Conservation (phyloP, 1,284 basidiomycete species). For the Athelia psychrophila region DNA sequence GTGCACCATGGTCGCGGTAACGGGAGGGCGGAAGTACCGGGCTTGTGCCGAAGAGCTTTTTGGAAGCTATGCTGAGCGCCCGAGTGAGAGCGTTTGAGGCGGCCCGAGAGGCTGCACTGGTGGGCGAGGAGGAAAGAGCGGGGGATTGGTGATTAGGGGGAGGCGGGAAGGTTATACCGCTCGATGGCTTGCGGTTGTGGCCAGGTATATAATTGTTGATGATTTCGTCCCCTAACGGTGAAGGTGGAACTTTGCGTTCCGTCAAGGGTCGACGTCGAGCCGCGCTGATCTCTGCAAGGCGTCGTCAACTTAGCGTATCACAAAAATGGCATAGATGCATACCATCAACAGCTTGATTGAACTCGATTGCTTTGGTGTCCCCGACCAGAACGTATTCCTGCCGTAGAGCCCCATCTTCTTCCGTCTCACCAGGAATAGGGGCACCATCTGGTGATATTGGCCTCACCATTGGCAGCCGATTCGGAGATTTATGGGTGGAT, state of each 20-base stretch:
- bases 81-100: slow-evolving; percentile 78
- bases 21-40: slow-evolving; percentile 35
- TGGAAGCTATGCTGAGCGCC: slow-evolving; percentile 86
- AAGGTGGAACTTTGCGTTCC: slow-evolving; percentile 46
- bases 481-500: slow-evolving; percentile 8
- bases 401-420: slow-evolving; percentile 72
- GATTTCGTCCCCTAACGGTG: slow-evolving; percentile 42
- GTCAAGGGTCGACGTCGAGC: slow-evolving; percentile 56
- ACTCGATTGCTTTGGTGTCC: slow-evolving; percentile 72
- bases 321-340: slow-evolving; percentile 16
- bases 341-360: slow-evolving; percentile 79
- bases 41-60: slow-evolving; percentile 80
- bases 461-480: slow-evolving; percentile 15
- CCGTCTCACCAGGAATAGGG: slow-evolving; percentile 76
- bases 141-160: slow-evolving; percentile 44
- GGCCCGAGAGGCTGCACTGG: slow-evolving; percentile 53
- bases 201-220: slow-evolving; percentile 25
- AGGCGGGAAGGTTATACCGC: slow-evolving; percentile 62
- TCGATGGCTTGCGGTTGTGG: slow-evolving; percentile 24
- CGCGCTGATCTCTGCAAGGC: slow-evolving; percentile 55
- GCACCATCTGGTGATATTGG: slow-evolving; percentile 61
- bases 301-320: slow-evolving; percentile 7
- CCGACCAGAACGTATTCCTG: slow-evolving; percentile 79
- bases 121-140: slow-evolving; percentile 63
- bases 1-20: slow-evolving; percentile 33